Percentiles rank a stretch among this genome's conserved stretches.
Conservation (phyloP, 2,329 filamentous ascomycete genomes). For the Zasmidium citrigriseum region DNA sequence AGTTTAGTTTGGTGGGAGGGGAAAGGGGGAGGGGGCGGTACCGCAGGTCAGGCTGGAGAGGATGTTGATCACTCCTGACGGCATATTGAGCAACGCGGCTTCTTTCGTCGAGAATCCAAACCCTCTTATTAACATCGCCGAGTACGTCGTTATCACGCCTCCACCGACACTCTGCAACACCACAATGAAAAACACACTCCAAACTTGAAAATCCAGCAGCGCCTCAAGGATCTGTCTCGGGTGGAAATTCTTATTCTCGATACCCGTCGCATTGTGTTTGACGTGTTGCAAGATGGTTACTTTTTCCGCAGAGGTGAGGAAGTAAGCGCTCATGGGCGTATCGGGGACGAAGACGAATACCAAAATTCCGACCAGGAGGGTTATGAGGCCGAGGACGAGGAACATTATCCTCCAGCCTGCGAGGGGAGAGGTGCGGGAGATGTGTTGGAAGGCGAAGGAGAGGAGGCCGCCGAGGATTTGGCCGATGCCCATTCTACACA, state of each 20-base stretch:
- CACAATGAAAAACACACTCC: slow-evolving; percentile 37
- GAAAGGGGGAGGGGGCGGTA: slow-evolving; percentile 5
- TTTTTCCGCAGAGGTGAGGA: slow-evolving; percentile 30
- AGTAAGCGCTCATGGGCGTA: slow-evolving; percentile 24
- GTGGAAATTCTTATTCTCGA: slow-evolving; percentile 50
- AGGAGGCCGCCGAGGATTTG: slow-evolving; percentile 58
- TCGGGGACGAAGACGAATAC: slow-evolving; percentile 28
- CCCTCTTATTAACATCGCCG: slow-evolving; percentile 27
- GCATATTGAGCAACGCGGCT: slow-evolving; percentile 51
- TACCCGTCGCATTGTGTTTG: slow-evolving; percentile 44
- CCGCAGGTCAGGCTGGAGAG: slow-evolving; percentile 28
- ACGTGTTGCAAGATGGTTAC: slow-evolving; percentile 48
- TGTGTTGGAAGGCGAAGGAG: slow-evolving; percentile 58
- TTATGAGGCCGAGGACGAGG: slow-evolving; percentile 45
- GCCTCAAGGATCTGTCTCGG: slow-evolving; percentile 56
- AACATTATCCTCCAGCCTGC: slow-evolving; percentile 56
- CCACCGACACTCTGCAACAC: slow-evolving; percentile 36
- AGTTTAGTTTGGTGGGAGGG: not conserved
- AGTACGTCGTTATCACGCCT: slow-evolving; percentile 42
- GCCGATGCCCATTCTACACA: slow-evolving; percentile 46
- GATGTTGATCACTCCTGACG: slow-evolving; percentile 56
- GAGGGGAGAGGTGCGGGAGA: slow-evolving; percentile 28
- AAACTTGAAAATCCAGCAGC: slow-evolving; percentile 62
- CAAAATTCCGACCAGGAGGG: slow-evolving; percentile 36
- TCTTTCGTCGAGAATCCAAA: slow-evolving; percentile 29